Base-by-base conservation (phyloP, 257 asterid species). In the Nicotiana paniculata region DNA sequence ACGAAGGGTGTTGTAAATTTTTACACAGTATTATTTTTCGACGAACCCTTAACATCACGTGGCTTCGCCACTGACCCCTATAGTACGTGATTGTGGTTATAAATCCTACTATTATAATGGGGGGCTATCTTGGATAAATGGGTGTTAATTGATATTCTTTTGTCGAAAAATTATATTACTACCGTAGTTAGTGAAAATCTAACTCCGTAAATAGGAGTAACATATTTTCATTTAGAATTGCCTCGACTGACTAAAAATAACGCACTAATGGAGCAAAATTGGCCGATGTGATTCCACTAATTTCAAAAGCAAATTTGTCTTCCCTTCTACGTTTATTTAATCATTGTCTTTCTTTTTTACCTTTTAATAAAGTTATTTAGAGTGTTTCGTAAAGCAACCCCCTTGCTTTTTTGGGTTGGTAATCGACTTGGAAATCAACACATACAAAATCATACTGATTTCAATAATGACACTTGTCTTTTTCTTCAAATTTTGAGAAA, bases 231-330 rank as follows among this genome's bases (percentile, higher is more conserved):
- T 12, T 64, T 30, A 5, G 16, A 39, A 69, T 39, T 24, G 15
- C 66, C 5, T 61, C 7, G 16, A 24, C 10, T 61, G 15, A 24
- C 7, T 4, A 70, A 43, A 48, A 12, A 48, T 46, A 46, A 72
- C 4, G 15, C 61, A 46, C 15, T 24, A 48, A 24, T 46, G 79
- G 21, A 11, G 39, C 79, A 43, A 46, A 35, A 61, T 64, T 16
- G 64, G 46, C 77, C 61, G 77, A 80, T 51, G 13, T 64, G 65
- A 80, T 64, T 48, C 83, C 83, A 80, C 83, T 80, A 80, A 37
- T 59, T 58, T 46, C 26, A 43, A 79, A 79, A 79, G 72, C 67
- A 59, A 79, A 74, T 24, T n/a, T 24, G 79, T 61, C 72, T 78
- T 16, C 58, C 35, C 70, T 77, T 74, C 4, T 8, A 48, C 26